Conservation (phyloP, 116 monocot species). For the Phalaenopsis hybrid region DNA sequence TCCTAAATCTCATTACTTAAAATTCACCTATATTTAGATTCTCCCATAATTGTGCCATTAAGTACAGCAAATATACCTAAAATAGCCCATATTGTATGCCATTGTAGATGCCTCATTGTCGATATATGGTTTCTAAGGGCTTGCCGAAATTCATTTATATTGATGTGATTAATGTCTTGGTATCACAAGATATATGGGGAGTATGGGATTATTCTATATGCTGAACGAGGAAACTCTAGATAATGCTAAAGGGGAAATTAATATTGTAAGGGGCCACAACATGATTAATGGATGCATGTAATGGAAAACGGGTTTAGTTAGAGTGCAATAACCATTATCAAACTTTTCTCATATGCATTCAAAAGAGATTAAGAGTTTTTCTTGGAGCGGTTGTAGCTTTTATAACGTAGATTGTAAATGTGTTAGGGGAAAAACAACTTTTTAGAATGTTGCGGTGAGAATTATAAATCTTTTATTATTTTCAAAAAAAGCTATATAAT, state of each 20-base stretch:
- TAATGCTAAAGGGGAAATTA: neutral
- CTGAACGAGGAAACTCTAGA: neutral
- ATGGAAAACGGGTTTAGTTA: neutral
- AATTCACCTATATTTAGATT: too few relatives aligned
- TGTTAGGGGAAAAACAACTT: too few relatives aligned
- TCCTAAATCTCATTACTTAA: too few relatives aligned
- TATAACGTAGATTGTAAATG: too few relatives aligned
- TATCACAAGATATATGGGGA: neutral
- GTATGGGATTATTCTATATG: neutral
- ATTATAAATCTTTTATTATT: too few relatives aligned
- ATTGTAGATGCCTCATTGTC: neutral
- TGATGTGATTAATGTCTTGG: neutral
- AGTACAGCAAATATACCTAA: too few relatives aligned
- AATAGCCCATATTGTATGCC: too few relatives aligned
- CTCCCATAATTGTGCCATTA: too few relatives aligned
- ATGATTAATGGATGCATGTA: neutral
- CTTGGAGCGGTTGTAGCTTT: too few relatives aligned
- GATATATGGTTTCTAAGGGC: neutral
- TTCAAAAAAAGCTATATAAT: too few relatives aligned
- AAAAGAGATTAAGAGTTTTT: neutral
- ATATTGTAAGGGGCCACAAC: neutral
- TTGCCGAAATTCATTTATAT: neutral
- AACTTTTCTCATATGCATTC: neutral
- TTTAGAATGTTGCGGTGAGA: too few relatives aligned
- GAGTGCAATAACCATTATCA: neutral